Evolutionary conservation across 2,329 filamentous ascomycete species (phyloP).

Genomic region (Botrytis byssoidea): DNA sequence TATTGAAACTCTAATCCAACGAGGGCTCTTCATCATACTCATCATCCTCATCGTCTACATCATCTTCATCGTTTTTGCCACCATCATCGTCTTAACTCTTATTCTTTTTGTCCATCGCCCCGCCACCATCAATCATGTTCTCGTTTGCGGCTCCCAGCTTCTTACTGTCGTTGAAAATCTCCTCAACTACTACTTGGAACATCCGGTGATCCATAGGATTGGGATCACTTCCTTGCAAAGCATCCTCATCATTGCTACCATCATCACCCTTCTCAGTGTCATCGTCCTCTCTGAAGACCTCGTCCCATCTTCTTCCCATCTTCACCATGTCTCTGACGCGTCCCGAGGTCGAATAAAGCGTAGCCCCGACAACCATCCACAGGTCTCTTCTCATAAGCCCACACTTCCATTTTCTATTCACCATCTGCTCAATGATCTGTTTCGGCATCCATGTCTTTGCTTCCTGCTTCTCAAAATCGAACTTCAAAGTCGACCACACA

Average conservation of each 20-base stretch:
- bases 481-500: neutral
- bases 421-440: neutral
- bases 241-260: too few species aligned
- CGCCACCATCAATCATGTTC: neutral
- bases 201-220: neutral
- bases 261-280: neutral
- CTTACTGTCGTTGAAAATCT: neutral
- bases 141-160: neutral
- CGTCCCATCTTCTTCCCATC: neutral
- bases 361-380: neutral
- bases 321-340: neutral
- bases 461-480: neutral
- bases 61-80: neutral
- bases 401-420: neutral
- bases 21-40: neutral
- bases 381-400: neutral
- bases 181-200: neutral
- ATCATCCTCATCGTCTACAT: neutral
- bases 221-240: neutral
- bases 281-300: neutral
- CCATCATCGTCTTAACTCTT: neutral
- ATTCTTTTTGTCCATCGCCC: neutral
- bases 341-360: too few species aligned
- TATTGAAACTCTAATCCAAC: neutral
- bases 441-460: neutral